Evolutionary conservation across 2,329 filamentous ascomycete species (phyloP).

Genomic region (Claviceps quebecensis): DNA sequence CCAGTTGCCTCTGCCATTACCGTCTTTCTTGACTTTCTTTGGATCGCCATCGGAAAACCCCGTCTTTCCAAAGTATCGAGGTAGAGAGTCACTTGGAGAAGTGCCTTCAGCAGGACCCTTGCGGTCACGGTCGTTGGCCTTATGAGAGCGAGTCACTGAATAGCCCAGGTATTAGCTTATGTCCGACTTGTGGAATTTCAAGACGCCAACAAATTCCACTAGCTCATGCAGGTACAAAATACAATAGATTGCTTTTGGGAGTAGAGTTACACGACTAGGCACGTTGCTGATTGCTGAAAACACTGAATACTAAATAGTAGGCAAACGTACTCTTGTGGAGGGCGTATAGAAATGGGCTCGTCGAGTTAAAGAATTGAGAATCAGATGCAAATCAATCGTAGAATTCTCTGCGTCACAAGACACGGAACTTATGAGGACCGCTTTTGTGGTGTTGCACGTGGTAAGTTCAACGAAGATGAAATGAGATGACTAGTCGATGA

Average conservation of each 20-base stretch:
- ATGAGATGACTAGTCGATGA: neutral
- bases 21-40: conserved; percentile 94
- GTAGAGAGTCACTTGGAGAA: conserved; percentile 58
- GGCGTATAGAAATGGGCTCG: neutral
- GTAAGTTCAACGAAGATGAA: neutral
- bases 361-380: neutral
- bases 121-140: conserved; percentile 88
- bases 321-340: neutral
- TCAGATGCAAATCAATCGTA: neutral
- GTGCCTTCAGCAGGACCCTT: conserved; percentile 63
- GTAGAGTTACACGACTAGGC: neutral
- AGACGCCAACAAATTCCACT: neutral
- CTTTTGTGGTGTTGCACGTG: neutral
- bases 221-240: neutral
- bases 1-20: conserved; percentile 88
- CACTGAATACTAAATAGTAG: too few relatives aligned
- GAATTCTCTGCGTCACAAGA: neutral
- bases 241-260: neutral
- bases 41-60: conserved; percentile 72
- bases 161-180: neutral
- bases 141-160: conserved; percentile 93
- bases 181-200: neutral
- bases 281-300: neutral
- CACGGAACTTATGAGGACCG: neutral
- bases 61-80: conserved; percentile 85